Conservation (phyloP, 2,329 filamentous ascomycete species). For the Diaporthe humulicola region DNA sequence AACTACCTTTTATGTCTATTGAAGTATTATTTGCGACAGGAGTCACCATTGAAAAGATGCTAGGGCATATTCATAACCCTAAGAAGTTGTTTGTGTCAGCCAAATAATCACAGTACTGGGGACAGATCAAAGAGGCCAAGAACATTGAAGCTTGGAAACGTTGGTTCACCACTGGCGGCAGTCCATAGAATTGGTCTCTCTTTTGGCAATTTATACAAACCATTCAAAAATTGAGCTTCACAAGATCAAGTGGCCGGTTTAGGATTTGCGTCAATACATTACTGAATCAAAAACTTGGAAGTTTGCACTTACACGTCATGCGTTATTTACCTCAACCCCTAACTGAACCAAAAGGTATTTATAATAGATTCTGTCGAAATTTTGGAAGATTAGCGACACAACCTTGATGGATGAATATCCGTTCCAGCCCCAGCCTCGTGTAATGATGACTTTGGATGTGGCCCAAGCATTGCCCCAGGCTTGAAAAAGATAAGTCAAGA, state of each 20-base stretch:
- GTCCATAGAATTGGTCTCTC: not conserved
- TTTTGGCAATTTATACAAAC: not conserved
- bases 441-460: not conserved
- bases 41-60: not conserved
- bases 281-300: not conserved
- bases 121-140: not conserved
- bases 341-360: not conserved
- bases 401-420: not conserved
- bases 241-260: not conserved
- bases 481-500: too few species aligned
- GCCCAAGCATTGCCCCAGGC: not conserved
- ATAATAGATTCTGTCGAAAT: not conserved
- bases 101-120: not conserved
- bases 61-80: not conserved
- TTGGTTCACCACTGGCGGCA: not conserved
- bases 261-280: not conserved
- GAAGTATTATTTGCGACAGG: not conserved
- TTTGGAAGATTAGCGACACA: not conserved
- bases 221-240: not conserved
- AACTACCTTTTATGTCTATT: constrained; percentile 23
- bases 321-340: not conserved
- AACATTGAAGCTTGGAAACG: not conserved
- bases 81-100: not conserved
- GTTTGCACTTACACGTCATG: not conserved
- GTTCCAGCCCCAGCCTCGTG: not conserved